A percentile compares a stretch with the other conserved stretches of the same genome.
Evolutionary conservation across 495 filamentous ascomycete species (phyloP).

Genomic region (Penicillium salamii): DNA sequence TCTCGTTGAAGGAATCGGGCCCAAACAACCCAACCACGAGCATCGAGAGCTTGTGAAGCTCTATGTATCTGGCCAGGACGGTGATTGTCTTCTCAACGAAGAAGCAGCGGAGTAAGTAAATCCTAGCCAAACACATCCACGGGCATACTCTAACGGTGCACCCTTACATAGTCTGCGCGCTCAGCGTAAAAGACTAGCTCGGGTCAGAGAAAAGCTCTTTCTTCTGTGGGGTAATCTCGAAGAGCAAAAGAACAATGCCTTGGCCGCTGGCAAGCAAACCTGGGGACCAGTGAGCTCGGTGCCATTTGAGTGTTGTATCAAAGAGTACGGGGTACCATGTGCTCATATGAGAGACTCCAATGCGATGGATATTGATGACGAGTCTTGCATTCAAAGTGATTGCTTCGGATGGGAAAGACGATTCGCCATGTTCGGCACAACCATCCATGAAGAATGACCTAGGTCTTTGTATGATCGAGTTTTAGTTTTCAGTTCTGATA

Average conservation of each 20-base stretch:
- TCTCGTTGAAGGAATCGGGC: conserved; percentile 60
- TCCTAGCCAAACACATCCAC: neutral
- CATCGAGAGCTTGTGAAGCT: conserved; percentile 53
- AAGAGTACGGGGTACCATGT: conserved; percentile 52
- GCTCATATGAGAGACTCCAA: conserved; percentile 23
- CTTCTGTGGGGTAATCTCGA: conserved; percentile 84
- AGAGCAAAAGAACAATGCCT: conserved; percentile 51
- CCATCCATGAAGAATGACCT: conserved; percentile 29
- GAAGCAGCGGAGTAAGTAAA: conserved; percentile 63
- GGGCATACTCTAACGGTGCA: neutral
- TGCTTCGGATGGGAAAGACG: conserved; percentile 51
- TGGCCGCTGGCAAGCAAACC: conserved; percentile 9
- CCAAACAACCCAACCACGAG: conserved; percentile 25
- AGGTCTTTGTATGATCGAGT: neutral
- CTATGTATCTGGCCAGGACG: conserved; percentile 63
- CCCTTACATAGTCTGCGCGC: conserved; percentile 49
- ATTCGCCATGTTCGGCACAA: conserved; percentile 49
- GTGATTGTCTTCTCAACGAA: conserved; percentile 60
- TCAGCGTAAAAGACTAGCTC: conserved; percentile 39
- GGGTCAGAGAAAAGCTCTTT: conserved; percentile 69
- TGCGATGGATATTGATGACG: conserved; percentile 20
- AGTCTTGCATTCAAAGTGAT: conserved; percentile 25
- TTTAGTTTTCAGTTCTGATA: conserved; percentile 1
- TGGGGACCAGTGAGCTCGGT: conserved; percentile 16
- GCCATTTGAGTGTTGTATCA: conserved; percentile 44